Conservation (phyloP, 768 basidiomycete species). For the Termitomyces sp. region DNA sequence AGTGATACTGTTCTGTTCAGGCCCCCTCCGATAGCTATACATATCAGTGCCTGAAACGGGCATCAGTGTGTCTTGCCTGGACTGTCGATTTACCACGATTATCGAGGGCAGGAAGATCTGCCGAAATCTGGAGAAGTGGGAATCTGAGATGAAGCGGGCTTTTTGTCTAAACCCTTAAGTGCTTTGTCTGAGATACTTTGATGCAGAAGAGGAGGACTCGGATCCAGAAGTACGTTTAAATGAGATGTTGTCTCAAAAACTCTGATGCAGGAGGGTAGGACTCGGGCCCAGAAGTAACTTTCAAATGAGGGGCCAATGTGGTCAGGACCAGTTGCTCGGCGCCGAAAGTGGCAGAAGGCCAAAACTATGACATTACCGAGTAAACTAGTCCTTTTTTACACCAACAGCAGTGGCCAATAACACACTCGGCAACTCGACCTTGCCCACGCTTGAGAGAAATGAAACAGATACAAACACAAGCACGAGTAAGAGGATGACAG, state of each 20-base stretch:
- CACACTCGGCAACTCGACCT: constrained; percentile 65
- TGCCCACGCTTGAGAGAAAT: constrained; percentile 58
- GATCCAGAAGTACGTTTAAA: neutral
- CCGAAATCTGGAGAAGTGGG: neutral
- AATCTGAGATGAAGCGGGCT: neutral
- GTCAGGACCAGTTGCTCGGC: neutral
- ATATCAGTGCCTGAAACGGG: neutral
- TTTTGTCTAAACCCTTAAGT: neutral
- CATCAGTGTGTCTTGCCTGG: neutral
- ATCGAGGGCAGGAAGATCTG: neutral
- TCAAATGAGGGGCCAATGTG: neutral
- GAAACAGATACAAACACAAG: constrained; percentile 63
- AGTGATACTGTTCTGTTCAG: neutral
- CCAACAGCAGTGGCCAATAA: constrained; percentile 55
- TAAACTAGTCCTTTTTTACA: constrained; percentile 44
- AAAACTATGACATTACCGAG: constrained; percentile 4
- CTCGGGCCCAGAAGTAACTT: too few species aligned
- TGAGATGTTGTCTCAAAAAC: neutral
- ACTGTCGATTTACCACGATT: neutral
- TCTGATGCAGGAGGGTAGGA: neutral
- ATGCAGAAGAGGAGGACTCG: neutral
- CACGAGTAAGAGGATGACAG: constrained; percentile 56
- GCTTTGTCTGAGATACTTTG: neutral
- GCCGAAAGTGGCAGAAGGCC: neutral
- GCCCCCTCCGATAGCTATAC: neutral